Evolutionary conservation across 1,284 basidiomycete genomes (phyloP).

Genomic region (Psilocybe mexicana): DNA sequence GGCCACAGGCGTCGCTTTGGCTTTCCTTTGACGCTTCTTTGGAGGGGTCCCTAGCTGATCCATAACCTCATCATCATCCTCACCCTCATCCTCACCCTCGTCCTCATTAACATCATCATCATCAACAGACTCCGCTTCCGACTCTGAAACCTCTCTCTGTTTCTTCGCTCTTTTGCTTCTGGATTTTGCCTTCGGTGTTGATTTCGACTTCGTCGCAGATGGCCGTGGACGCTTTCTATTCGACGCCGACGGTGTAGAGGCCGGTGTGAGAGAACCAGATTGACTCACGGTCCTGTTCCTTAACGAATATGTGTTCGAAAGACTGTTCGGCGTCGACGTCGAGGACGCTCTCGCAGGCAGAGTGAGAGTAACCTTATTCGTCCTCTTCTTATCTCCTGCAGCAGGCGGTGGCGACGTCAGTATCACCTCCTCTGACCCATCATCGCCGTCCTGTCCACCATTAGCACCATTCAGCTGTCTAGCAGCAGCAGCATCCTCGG

Average conservation of each 20-base stretch:
- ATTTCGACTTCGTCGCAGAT: not conserved
- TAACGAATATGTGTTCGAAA: not conserved
- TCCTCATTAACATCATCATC: constrained; percentile 26
- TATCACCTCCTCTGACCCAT: constrained; percentile 9
- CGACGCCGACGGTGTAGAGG: not conserved
- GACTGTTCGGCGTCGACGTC: not conserved
- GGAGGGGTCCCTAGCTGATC: constrained; percentile 25
- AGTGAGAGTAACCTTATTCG: not conserved
- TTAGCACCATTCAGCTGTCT: constrained; percentile 18
- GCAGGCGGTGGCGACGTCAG: not conserved
- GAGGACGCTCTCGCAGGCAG: constrained; percentile 1
- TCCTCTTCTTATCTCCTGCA: not conserved
- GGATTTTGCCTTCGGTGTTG: not conserved
- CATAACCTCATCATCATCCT: constrained; percentile 16
- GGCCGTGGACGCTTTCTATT: not conserved
- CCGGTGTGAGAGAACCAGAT: not conserved
- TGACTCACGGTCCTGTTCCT: not conserved
- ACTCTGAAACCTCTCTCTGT: constrained; percentile 3
- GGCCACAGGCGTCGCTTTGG: constrained; percentile 17
- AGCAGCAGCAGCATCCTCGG: constrained; percentile 44
- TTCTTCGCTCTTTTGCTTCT: not conserved
- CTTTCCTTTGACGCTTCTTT: constrained; percentile 26
- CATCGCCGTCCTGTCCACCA: constrained; percentile 20
- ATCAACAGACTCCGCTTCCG: constrained; percentile 15
- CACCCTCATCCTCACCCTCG: constrained; percentile 17